Base-by-base conservation (phyloP, 257 asterid species). In the Eucommia ulmoides region DNA sequence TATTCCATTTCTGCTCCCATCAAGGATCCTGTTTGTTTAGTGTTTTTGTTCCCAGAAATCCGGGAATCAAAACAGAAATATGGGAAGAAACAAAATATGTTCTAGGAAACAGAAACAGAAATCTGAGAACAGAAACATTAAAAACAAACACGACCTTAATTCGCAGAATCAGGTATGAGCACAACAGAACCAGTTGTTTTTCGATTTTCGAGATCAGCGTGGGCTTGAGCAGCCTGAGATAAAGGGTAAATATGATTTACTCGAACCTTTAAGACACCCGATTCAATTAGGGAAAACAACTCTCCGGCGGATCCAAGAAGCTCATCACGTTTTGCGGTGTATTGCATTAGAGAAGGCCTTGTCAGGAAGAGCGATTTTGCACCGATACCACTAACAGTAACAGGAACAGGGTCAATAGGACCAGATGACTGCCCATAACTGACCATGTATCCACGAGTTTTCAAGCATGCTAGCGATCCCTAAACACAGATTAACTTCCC, bases 351-450 rank as follows among this genome's bases (percentile, higher is more conserved):
- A 7, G 81, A 15, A 15, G 96, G 99, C 75, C 96, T 74, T 1
- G 99, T 81, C 86, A 91, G 65, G 85, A 79, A 83, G 53, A 91
- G 83, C 23, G 93, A 77, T 65, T 83, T 91, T 9, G 75, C 69
- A 7, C 78, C 77, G 23, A 91, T 78, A 23, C 84, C 79, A 0
- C 94, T 66, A 51, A 83, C 49, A 18, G 89, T 84, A 38, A 81
- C 60, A 0, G 94, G 93, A 20, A 83, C 96, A 22, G 92, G 87
- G n/a, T n/a, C n/a, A n/a, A n/a, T n/a, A 2, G 64, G 20, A n/a
- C 94, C 99, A 1, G 99, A 86, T 20, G 99, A 70, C 76, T 91
- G 99, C 10, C 99, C 99, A n/a, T 80, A 86, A 64, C 65, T 83
- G 64, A 91, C 93, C 96, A 91, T 69, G 79, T 74, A 74, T 41